Conservation (phyloP, 805 yeast genomes). For the Clavispora vitiphila region DNA sequence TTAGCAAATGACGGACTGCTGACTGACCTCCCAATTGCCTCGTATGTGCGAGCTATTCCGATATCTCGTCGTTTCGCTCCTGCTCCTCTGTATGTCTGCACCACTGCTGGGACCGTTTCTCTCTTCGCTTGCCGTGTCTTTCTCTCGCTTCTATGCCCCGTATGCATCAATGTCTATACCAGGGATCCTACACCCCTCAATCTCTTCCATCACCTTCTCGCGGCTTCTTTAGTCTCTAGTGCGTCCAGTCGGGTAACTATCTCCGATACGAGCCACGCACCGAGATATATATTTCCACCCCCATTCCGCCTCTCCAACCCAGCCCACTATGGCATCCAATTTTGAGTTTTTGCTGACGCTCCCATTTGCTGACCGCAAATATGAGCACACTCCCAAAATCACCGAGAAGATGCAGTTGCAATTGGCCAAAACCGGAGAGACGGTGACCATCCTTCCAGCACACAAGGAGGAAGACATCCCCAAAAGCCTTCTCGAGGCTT, state of each 20-base stretch:
- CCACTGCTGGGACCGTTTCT: no score
- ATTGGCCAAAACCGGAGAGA: conserved; percentile 35
- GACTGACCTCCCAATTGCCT: no score
- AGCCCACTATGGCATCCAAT: conserved; percentile 4
- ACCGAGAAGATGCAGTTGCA: conserved; percentile 35
- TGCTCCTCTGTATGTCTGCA: no score
- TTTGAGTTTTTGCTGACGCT: conserved; percentile 8
- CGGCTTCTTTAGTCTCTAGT: no score
- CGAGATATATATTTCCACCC: not conserved
- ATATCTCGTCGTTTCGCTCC: no score
- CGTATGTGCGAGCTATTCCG: no score
- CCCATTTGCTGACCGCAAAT: conserved; percentile 32
- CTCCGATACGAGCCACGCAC: not conserved
- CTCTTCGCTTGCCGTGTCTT: no score
- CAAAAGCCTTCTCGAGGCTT: conserved; percentile 36
- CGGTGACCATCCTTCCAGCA: conserved; percentile 61
- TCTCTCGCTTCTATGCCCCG: not conserved
- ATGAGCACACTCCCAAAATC: conserved; percentile 21
- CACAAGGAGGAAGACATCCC: conserved; percentile 49
- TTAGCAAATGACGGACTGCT: no score
- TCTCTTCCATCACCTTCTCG: no score
- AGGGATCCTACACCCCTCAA: no score
- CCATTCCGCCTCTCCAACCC: not conserved
- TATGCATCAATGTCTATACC: no score
- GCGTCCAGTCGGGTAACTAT: not conserved